Conservation (phyloP, 345 rosid genomes). For the Mercurialis annua region DNA sequence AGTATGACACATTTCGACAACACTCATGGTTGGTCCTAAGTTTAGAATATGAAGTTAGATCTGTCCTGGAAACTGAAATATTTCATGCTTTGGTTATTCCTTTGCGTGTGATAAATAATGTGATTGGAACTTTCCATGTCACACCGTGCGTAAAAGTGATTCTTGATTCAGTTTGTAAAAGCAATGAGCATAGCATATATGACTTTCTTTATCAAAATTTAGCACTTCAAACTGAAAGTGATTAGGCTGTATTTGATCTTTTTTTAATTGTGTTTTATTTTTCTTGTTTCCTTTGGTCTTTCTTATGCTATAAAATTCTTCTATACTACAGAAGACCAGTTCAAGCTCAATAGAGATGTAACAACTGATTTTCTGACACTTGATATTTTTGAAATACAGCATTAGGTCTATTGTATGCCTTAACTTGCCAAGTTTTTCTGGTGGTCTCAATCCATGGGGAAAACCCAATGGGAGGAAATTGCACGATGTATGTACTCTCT, state of each 20-base stretch:
- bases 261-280: not conserved
- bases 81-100: not conserved
- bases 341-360: not conserved
- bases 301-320: not conserved
- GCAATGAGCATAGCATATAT: not conserved
- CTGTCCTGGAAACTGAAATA: not conserved
- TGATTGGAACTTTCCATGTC: not conserved
- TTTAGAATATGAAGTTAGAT: not conserved
- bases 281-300: not conserved
- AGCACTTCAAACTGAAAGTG: too few species aligned
- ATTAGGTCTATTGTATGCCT: slow-evolving; percentile 71
- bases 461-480: slow-evolving; percentile 46
- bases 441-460: slow-evolving; percentile 80
- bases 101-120: not conserved
- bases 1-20: not conserved
- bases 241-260: slow-evolving; percentile 5
- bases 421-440: slow-evolving; percentile 75
- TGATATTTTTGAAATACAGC: slow-evolving; percentile 31
- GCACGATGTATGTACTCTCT: slow-evolving; percentile 36
- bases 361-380: not conserved
- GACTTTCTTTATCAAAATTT: not conserved
- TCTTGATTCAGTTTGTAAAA: not conserved
- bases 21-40: too few species aligned
- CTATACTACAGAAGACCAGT: not conserved
- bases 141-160: not conserved